Base-by-base conservation (phyloP, 1,139 yeast genomes). In the Debaryomyces nepalensis region DNA sequence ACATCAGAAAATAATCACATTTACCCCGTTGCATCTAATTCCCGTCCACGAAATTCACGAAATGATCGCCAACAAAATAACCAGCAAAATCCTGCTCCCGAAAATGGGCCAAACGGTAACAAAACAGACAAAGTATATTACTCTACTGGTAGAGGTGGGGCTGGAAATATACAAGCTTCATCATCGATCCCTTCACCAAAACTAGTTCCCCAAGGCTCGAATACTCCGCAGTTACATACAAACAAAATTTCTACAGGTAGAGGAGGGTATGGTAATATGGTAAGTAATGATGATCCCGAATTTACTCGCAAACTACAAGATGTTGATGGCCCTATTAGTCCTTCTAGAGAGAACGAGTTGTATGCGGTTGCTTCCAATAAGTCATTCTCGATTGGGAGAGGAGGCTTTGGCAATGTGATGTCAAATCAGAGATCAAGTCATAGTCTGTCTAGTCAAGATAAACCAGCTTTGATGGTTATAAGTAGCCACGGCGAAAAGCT, bases 71-170 rank as follows among this genome's bases (percentile, higher is more conserved):
- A 36, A 31, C 20, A 20, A 14, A 37, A 30, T 15, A 38, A 14
- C 27, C 37, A 44, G 33, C 41, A 26, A 29, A 29, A 6, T 10
- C 32, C 29, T 3, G 12, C 11, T 10, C n/a, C 32, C 4, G 32
- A 29, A n/a, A 19, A 40, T 21, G 16, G 11, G 24, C 5, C 30
- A 18, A 34, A 42, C 41, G 15, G 43, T 27, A 16, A 40, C 42
- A 15, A 37, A 27, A 10, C 20, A 9, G 34, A 33, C 38, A 65
- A 64, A 46, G 65, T 68, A 6, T 68, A 65, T 49, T 70, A 73
- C 51, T 79, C 86, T n/a, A 83, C 89, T 0, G 93, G 93, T 8
- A 73, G 95, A 49, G 95, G 95, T 8, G 93, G 95, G 4, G 87
- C 87, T 0, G 93, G 93, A 6, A 86, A 86, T 58, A 81, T 86